Conservation (phyloP, 805 yeast species). For the Saccharomycopsis schoenii region DNA sequence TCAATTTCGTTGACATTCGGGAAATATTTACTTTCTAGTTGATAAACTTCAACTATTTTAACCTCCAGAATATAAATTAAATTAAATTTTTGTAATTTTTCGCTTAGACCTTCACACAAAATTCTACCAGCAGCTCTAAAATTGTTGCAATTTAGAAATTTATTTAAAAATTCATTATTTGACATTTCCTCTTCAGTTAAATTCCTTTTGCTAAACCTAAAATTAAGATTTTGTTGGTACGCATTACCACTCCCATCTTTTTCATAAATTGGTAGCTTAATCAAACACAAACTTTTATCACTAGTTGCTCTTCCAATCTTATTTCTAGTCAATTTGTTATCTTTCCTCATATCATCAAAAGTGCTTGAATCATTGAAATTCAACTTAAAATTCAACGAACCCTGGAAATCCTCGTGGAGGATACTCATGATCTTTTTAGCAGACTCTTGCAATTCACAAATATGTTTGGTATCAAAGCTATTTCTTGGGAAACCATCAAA, state of each 20-base stretch:
- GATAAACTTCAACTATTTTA: slow-evolving; percentile 37
- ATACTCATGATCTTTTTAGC: slow-evolving; percentile 35
- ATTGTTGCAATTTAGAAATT: slow-evolving; percentile 29
- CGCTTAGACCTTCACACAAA: slow-evolving; percentile 31
- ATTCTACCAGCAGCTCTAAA: slow-evolving; percentile 35
- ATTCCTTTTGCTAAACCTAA: slow-evolving; percentile 31
- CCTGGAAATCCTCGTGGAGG: slow-evolving; percentile 29
- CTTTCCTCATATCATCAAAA: not conserved
- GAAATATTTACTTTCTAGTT: slow-evolving; percentile 32
- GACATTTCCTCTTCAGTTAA: slow-evolving; percentile 22
- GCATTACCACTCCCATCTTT: slow-evolving; percentile 57
- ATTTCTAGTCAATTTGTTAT: slow-evolving; percentile 20
- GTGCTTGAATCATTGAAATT: not conserved
- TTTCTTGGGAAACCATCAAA: slow-evolving; percentile 40
- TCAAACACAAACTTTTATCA: slow-evolving; percentile 26
- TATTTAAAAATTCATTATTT: slow-evolving; percentile 30
- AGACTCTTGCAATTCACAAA: slow-evolving; percentile 29
- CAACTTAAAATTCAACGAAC: not conserved
- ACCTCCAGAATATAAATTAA: slow-evolving; percentile 44
- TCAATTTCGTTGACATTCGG: slow-evolving; percentile 37
- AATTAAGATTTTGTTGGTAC: slow-evolving; percentile 40
- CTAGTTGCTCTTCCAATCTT: slow-evolving; percentile 52
- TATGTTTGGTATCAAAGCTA: slow-evolving; percentile 28
- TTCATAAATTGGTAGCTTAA: slow-evolving; percentile 38
- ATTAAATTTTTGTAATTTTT: slow-evolving; percentile 27